A percentile compares a stretch with the other conserved stretches of the same genome.
Conservation (phyloP, 495 filamentous ascomycete genomes). For the Penicillium lagena region DNA sequence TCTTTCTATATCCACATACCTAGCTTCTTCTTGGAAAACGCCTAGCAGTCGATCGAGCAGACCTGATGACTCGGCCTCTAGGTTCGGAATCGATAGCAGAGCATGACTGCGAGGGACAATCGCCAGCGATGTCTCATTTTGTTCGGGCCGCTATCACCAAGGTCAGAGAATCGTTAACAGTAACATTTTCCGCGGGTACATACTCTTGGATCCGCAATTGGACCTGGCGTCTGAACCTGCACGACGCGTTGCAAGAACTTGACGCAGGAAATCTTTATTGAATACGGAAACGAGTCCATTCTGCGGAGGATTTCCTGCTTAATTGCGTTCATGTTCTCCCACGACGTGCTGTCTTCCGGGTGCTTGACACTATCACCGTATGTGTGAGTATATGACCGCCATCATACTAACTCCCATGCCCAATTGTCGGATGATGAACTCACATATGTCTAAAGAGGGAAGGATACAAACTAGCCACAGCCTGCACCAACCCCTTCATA, state of each 20-base stretch:
- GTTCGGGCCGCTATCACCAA: constrained; percentile 59
- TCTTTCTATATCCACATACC: constrained; percentile 41
- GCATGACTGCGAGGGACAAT: constrained; percentile 80
- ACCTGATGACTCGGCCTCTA: constrained; percentile 88
- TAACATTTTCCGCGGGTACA: constrained; percentile 12
- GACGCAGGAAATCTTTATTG: constrained; percentile 86
- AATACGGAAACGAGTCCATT: constrained; percentile 75
- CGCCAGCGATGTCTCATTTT: constrained; percentile 79
- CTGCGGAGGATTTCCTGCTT: constrained; percentile 81
- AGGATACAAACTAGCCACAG: constrained; percentile 84
- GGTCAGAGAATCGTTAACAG: constrained; percentile 8
- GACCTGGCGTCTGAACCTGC: constrained; percentile 79
- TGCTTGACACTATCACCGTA: constrained; percentile 65
- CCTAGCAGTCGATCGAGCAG: constrained; percentile 84
- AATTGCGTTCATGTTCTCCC: constrained; percentile 83
- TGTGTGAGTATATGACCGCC: too few relatives aligned
- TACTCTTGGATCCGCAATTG: constrained; percentile 81
- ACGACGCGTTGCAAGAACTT: constrained; percentile 94
- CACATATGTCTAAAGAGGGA: constrained; percentile 90
- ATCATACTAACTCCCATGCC: too few relatives aligned
- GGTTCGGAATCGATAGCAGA: constrained; percentile 64
- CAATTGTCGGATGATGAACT: constrained; percentile 28
- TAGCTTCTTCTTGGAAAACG: constrained; percentile 76
- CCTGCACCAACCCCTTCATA: constrained; percentile 76
- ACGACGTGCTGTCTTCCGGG: constrained; percentile 67